Percentiles rank a stretch among this genome's conserved stretches.
phyloP scores from a whole-genome alignment of 2,329 filamentous ascomycete species.

The Didymosphaeria variabile region DNA sequence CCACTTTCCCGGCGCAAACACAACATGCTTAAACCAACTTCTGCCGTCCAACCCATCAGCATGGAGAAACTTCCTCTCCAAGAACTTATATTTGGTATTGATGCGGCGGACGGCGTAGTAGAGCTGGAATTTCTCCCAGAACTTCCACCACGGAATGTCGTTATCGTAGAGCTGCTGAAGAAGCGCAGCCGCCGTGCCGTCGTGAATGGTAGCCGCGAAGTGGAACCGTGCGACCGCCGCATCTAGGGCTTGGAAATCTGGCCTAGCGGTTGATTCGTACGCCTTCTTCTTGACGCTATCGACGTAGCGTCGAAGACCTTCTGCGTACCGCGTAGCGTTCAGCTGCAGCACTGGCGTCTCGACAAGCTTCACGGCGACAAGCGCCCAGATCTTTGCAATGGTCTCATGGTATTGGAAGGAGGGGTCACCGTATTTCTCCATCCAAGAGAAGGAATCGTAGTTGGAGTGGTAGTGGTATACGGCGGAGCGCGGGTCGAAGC shows the following conservation, averaged over 20 bases:
- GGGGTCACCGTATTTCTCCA: slow-evolving; percentile 78
- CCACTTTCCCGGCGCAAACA: slow-evolving; percentile 91
- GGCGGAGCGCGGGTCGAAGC: slow-evolving; percentile 49
- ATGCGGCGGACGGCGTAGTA: slow-evolving; percentile 69
- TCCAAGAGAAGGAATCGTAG: slow-evolving; percentile 87
- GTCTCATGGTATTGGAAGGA: slow-evolving; percentile 66
- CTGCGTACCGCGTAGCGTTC: slow-evolving; percentile 58
- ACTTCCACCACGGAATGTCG: slow-evolving; percentile 80
- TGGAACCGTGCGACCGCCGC: slow-evolving; percentile 59
- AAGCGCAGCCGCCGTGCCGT: slow-evolving; percentile 59
- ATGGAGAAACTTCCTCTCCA: slow-evolving; percentile 84
- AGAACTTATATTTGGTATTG: slow-evolving; percentile 83
- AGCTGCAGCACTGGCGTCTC: slow-evolving; percentile 59
- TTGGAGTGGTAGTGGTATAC: slow-evolving; percentile 84
- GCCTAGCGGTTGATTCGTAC: slow-evolving; percentile 29
- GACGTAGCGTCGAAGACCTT: slow-evolving; percentile 54
- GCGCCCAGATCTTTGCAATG: slow-evolving; percentile 56
- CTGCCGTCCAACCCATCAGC: slow-evolving; percentile 78
- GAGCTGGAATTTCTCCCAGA: slow-evolving; percentile 72
- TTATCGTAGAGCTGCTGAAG: slow-evolving; percentile 57
- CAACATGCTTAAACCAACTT: slow-evolving; percentile 92
- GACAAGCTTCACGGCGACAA: slow-evolving; percentile 57
- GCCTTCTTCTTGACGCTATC: slow-evolving; percentile 51
- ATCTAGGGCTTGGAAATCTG: slow-evolving; percentile 58
- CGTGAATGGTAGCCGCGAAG: slow-evolving; percentile 60